Evolutionary conservation across 106 monocot genomes (phyloP), one percentile per base, ranked within the genome.

Genomic region (Iris macrosiphon): DNA sequence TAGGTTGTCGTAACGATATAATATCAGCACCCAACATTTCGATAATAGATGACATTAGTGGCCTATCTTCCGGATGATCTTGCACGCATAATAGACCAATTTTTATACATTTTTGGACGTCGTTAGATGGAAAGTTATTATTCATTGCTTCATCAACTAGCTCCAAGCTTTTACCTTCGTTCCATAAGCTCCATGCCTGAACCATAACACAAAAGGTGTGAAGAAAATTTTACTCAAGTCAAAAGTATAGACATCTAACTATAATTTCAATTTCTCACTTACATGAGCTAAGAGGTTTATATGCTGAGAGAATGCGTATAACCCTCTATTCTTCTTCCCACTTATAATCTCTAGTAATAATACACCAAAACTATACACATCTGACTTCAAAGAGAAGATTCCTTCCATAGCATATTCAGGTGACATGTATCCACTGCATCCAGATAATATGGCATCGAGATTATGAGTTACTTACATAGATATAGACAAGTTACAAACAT

Each of bases 351-450:
- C 76, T 7, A 76, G 53, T 0, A 70, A 33, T 10, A 76, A 24
- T 6, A 76, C 76, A 0, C 76, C 76, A 8, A 70, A 76, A 31
- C 76, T 76, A 25, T 64, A 76, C 1, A 76, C 69, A 39, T 76
- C 76, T 10, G 76, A 76, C 16, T 76, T 76, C 41, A 64, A 31
- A 1, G 76, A 76, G 45, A 76, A 69, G 0, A 70, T 35, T 26
- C 76, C 76, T 27, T 76, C 34, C 59, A 76, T 69, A 6, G 64
- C 69, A 38, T 76, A 76, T 34, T 76, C 76, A 12, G 69, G 76
- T 28, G 76, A 69, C 69, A 76, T 76, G 25, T 76, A 76, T 12
- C 76, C 76, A 26, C 76, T 76, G 59, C 23, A 44, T 25, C 31
- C 18, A 17, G 30, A 17, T 12, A 55, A 2, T 25, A 20, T 11